A percentile compares a stretch with the other conserved stretches of the same genome.
Evolutionary conservation across 164 flowering plant genomes (phyloP).

Genomic region (Sextonia rubra): DNA sequence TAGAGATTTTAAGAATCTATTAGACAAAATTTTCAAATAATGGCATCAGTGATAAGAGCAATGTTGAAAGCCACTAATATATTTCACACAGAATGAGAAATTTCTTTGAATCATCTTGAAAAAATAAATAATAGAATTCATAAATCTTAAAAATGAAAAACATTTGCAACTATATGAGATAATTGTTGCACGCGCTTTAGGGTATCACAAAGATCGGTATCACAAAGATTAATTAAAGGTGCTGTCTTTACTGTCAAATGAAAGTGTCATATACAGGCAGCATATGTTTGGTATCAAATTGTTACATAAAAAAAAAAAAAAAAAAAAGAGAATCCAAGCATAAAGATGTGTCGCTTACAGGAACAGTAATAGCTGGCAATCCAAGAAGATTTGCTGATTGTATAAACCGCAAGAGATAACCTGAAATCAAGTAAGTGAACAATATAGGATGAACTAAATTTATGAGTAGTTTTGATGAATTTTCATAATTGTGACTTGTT

Average conservation of each 20-base stretch:
- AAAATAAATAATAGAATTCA: neutral
- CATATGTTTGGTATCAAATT: too few species aligned
- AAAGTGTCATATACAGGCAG: too few species aligned
- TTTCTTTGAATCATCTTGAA: neutral
- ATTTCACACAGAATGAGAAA: neutral
- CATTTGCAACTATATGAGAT: too few species aligned
- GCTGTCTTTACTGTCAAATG: too few species aligned
- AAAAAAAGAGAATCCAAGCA: neutral
- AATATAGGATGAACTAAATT: neutral
- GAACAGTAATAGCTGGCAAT: slow-evolving; percentile 88
- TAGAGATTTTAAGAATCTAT: too few species aligned
- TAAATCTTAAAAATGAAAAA: too few species aligned
- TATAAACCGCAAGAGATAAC: slow-evolving; percentile 78
- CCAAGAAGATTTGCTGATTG: slow-evolving; percentile 84
- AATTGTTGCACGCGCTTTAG: neutral
- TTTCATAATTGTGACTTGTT: neutral
- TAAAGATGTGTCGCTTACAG: slow-evolving; percentile 45
- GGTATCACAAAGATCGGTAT: neutral
- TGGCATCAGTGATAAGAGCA: neutral
- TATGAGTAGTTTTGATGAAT: neutral
- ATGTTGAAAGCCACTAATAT: neutral
- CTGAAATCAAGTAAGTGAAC: slow-evolving; percentile 33
- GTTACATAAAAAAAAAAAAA: neutral
- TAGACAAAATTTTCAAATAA: too few species aligned
- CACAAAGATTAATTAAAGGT: neutral